Evolutionary conservation across 1,284 basidiomycete species (phyloP), one percentile per base, ranked within the genome.

Genomic region (Vanrija pseudolonga): DNA sequence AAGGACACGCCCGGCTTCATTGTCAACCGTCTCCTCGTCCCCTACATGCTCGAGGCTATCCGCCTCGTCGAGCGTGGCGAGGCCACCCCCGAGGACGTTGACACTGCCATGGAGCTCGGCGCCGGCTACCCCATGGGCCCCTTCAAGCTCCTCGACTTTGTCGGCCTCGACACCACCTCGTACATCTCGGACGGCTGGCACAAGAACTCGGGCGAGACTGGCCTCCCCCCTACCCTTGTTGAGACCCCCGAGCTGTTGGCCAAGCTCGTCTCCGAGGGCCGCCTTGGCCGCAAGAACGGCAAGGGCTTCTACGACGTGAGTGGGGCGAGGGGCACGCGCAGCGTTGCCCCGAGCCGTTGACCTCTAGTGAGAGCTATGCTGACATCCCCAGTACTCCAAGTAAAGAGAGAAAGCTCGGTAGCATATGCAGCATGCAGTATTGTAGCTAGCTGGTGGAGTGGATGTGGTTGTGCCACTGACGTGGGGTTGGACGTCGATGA

Each of bases 61-160:
- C 71, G 80, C 37, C 81, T 83, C 76, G 74, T 82, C 19, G 82
- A 83, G 67, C 76, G 82, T 28, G 81, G 81, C 15, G 82, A 83
- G 50, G 82, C 82, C 0, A 78, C 80, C 9, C 69, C 79, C 14
- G 76, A 81, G 68, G 82, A 83, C 68, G 77, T 83, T 53, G 82
- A 83, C 68, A 78, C 74, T 12, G 82, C 82, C 37, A 83, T 83
- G 82, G 81, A 82, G 71, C 76, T 83, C 23, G 82, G 82, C 26
- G 81, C 81, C 15, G 82, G 82, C 14, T 74, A 77, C 64, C 75
- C 52, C 54, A 76, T 76, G 73, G 74, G 74, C 28, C 82, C 82
- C 23, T 79, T 83, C 63, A 80, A 82, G 68, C 76, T 83, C 9
- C 76, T 80, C 26, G 82, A 83, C 67, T 79, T 81, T 52, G 79